Conservation (phyloP, 176 grass and related monocot species). For the Tuctoria greenei region DNA sequence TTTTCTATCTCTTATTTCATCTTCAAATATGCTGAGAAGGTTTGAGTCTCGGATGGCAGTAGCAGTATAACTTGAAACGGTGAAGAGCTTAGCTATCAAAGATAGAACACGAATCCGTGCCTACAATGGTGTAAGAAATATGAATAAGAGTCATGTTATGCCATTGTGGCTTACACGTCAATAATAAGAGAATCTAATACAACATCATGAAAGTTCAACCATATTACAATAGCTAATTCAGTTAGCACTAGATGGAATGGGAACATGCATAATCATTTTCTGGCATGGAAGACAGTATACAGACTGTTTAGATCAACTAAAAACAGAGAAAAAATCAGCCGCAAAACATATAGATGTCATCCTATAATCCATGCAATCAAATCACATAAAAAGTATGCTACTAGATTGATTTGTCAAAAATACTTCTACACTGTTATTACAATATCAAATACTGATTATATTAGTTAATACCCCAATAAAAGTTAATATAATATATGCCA, state of each 20-base stretch:
- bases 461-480: not conserved
- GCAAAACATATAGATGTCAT: not conserved
- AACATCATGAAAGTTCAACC: not conserved
- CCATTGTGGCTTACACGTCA: not conserved
- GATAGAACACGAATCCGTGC: slow-evolving; percentile 70
- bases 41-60: slow-evolving; percentile 57
- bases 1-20: slow-evolving; percentile 75
- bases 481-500: not conserved
- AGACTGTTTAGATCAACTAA: not conserved
- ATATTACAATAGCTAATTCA: slow-evolving; percentile 19
- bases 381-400: not conserved
- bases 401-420: not conserved
- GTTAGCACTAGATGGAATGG: not conserved
- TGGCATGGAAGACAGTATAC: not conserved
- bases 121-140: slow-evolving; percentile 45
- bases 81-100: slow-evolving; percentile 82
- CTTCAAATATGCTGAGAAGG: slow-evolving; percentile 87
- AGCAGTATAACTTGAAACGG: slow-evolving; percentile 60
- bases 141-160: slow-evolving; percentile 19
- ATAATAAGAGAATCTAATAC: slow-evolving; percentile 12
- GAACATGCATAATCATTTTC: not conserved
- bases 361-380: not conserved
- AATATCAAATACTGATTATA: not conserved
- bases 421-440: not conserved
- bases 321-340: not conserved